Percentiles rank a stretch among this genome's conserved stretches.
phyloP scores from a whole-genome alignment of 108 stramenopile species.

The Nitzschia sp. region DNA sequence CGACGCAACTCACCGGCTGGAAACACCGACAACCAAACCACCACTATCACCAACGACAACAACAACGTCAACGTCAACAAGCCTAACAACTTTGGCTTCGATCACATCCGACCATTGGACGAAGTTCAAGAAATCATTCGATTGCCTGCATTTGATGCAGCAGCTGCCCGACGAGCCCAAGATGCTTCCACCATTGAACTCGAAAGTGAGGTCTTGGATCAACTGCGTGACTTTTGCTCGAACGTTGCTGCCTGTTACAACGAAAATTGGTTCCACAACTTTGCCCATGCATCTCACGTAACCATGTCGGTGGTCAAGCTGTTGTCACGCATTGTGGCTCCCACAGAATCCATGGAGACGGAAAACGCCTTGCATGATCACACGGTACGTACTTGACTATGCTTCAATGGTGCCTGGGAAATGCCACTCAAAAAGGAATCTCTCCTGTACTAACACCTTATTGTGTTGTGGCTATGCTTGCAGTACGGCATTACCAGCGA shows the following conservation, averaged over 20 bases:
- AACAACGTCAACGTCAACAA: too few relatives aligned
- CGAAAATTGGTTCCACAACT: constrained; percentile 44
- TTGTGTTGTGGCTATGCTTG: too few relatives aligned
- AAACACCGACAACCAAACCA: not conserved
- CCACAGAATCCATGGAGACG: too few relatives aligned
- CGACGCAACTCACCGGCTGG: not conserved
- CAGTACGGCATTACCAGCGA: constrained; percentile 40
- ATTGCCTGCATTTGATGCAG: constrained; percentile 32
- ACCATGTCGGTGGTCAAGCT: too few relatives aligned
- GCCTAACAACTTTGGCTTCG: too few relatives aligned
- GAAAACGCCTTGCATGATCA: too few relatives aligned
- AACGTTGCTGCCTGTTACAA: constrained; percentile 24
- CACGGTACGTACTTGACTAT: too few relatives aligned
- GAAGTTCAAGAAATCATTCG: constrained; percentile 41
- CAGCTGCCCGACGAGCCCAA: constrained; percentile 16
- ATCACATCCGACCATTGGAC: constrained; percentile 17
- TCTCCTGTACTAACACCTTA: not conserved
- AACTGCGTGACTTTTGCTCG: constrained; percentile 25
- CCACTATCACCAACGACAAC: not conserved
- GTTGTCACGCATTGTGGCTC: too few relatives aligned
- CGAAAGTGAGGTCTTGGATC: constrained; percentile 5
- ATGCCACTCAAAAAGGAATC: too few relatives aligned
- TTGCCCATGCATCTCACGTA: constrained; percentile 29
- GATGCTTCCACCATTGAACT: not conserved
- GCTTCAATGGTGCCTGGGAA: too few relatives aligned